Percentiles rank a stretch among this genome's conserved stretches.
These are phyloP conservation scores for Zygosaccharomyces bailii DNA, from an alignment of 805 yeast species.

Conservation along the genomic window DNA sequence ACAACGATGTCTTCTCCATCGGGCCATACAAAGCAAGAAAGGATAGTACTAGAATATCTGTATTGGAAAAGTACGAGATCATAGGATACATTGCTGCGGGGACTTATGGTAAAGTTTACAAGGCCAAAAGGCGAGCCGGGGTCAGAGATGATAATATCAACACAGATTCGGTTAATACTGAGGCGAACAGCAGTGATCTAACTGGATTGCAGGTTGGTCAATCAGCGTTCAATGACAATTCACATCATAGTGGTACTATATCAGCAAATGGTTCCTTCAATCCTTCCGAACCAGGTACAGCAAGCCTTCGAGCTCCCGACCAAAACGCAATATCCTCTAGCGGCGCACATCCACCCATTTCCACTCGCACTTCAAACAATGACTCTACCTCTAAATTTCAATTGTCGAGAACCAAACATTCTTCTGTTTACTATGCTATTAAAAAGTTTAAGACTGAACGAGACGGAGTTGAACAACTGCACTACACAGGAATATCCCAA, in stretches of 20 bases:
- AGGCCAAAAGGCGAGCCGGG: conserved; percentile 54
- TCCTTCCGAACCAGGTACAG: conserved; percentile 2
- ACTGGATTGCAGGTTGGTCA: conserved; percentile 4
- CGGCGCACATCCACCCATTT: background rate
- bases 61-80: conserved; percentile 80
- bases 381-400: background rate
- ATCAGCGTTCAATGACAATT: conserved; percentile 2
- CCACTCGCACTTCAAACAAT: background rate
- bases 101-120: conserved; percentile 95
- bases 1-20: conserved; percentile 50
- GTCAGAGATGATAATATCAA: conserved; percentile 3
- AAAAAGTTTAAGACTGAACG: conserved; percentile 94
- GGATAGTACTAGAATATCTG: conserved; percentile 66
- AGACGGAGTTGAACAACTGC: conserved; percentile 76
- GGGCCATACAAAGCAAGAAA: conserved; percentile 59
- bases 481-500: conserved; percentile 93
- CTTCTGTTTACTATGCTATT: conserved; percentile 62
- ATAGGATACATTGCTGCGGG: conserved; percentile 98
- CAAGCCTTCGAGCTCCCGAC: conserved; percentile 7
- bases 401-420: conserved; percentile 11
- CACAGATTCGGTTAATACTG: conserved; percentile 7
- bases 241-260: background rate
- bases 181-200: background rate
- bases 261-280: conserved; percentile 1
- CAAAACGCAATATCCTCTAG: background rate